Percentiles rank a stretch among this genome's conserved stretches.
Conservation (phyloP, 768 basidiomycete species). For the Amanita rimosa region DNA sequence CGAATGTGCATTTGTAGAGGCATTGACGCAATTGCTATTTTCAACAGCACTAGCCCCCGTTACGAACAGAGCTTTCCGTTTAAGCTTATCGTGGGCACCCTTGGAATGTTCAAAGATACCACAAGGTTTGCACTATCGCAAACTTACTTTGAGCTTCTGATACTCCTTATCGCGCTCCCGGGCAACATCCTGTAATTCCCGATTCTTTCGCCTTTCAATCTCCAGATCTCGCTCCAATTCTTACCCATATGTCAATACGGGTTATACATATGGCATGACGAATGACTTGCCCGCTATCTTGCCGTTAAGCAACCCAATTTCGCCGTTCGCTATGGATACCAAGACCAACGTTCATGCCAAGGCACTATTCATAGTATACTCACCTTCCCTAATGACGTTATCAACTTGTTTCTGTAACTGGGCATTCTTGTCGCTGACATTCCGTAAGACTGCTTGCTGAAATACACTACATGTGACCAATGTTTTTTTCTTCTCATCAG, state of each 20-base stretch:
- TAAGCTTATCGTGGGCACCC: conserved; percentile 74
- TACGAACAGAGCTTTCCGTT: conserved; percentile 65
- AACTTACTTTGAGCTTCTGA: conserved; percentile 65
- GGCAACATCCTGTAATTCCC: conserved; percentile 63
- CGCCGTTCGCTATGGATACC: conserved; percentile 51
- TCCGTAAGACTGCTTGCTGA: conserved; percentile 75
- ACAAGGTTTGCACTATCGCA: not conserved
- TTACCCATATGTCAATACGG: conserved; percentile 16
- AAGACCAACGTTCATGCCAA: not conserved
- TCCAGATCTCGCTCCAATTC: conserved; percentile 77
- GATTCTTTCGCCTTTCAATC: conserved; percentile 60
- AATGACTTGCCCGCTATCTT: conserved; percentile 48
- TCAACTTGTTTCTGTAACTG: conserved; percentile 80
- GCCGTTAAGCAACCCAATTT: conserved; percentile 56
- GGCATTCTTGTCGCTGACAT: conserved; percentile 71
- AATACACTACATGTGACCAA: conserved; percentile 42
- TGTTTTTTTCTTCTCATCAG: conserved; percentile 4
- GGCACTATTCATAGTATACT: not conserved
- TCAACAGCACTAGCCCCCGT: conserved; percentile 15
- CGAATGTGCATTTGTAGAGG: conserved; percentile 2
- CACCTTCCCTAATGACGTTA: conserved; percentile 79
- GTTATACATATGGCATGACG: not conserved
- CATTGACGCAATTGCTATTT: conserved; percentile 9
- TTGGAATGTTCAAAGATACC: conserved; percentile 15
- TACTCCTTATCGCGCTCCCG: conserved; percentile 81